phyloP scores from a whole-genome alignment of 371 early-diverging fungal species.

The Mortierella sp. region DNA sequence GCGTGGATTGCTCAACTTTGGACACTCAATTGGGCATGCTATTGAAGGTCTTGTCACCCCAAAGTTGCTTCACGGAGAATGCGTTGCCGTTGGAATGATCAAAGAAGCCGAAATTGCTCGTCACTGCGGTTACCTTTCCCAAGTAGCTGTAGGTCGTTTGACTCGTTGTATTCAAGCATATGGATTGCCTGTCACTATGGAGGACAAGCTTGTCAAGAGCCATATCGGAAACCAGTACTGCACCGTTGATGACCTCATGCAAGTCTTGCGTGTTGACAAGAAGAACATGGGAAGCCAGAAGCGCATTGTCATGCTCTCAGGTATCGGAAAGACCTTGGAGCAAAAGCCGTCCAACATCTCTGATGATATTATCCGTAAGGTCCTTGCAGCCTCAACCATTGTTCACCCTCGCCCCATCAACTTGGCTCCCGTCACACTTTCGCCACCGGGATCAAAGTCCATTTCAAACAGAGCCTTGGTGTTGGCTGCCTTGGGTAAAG shows the following conservation, averaged over 20 bases:
- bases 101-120: conserved; percentile 95
- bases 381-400: conserved; percentile 82
- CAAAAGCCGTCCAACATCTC: conserved; percentile 84
- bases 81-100: conserved; percentile 95
- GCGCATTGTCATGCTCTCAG: conserved; percentile 89
- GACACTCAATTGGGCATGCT: conserved; percentile 97
- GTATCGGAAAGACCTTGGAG: conserved; percentile 90
- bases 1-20: conserved; percentile 96
- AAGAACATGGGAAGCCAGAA: conserved; percentile 95
- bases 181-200: conserved; percentile 87
- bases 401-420: conserved; percentile 74
- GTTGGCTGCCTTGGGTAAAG: conserved; percentile 91
- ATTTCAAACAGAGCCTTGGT: conserved; percentile 96
- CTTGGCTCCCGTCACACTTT: conserved; percentile 69
- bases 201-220: conserved; percentile 80
- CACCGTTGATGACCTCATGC: conserved; percentile 86
- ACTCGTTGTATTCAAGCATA: conserved; percentile 89
- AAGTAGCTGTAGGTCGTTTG: conserved; percentile 92
- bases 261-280: conserved; percentile 95
- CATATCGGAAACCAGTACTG: conserved; percentile 75
- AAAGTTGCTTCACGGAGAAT: conserved; percentile 95
- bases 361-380: conserved; percentile 87
- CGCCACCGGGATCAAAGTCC: conserved; percentile 96
- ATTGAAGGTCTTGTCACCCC: conserved; percentile 95
- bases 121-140: conserved; percentile 86